Percentiles rank a stretch among this genome's conserved stretches.
phyloP scores from a whole-genome alignment of 768 basidiomycete species.

The Boletus rubropictus region DNA sequence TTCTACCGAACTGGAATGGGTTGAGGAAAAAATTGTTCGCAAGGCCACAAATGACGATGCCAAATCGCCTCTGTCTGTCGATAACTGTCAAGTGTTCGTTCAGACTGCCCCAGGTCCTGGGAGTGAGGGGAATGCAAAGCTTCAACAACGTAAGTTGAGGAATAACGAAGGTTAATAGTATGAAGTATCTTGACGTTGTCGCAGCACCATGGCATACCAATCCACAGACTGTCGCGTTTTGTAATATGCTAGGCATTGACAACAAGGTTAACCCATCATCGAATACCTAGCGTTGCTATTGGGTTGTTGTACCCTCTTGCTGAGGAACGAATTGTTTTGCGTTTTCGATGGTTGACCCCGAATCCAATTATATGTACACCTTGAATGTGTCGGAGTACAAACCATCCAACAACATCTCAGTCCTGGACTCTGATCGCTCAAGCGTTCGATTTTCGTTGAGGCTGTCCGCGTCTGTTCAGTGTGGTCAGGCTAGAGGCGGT shows the following conservation, averaged over 20 bases:
- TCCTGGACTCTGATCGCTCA: neutral
- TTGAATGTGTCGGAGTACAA: too few relatives aligned
- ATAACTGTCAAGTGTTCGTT: constrained; percentile 60
- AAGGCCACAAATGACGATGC: neutral
- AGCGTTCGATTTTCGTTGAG: neutral
- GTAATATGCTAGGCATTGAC: constrained; percentile 67
- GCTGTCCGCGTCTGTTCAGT: neutral
- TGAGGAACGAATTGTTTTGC: neutral
- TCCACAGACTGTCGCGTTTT: constrained; percentile 86
- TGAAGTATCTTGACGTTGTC: constrained; percentile 2
- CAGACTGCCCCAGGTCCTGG: constrained; percentile 57
- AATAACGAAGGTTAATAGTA: neutral
- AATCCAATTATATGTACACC: too few relatives aligned
- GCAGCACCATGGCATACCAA: constrained; percentile 77
- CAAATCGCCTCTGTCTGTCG: constrained; percentile 31
- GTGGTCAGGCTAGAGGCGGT: neutral
- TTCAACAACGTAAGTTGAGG: constrained; percentile 34
- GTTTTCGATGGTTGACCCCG: neutral
- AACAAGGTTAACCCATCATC: constrained; percentile 54
- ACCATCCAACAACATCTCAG: too few relatives aligned
- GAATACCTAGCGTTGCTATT: neutral
- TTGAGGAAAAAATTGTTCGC: constrained; percentile 48
- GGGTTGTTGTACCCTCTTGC: neutral
- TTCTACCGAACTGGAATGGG: constrained; percentile 58
- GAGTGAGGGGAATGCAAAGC: constrained; percentile 35